Base-by-base conservation (phyloP, 2,329 filamentous ascomycete genomes). In the Fusarium falciforme region DNA sequence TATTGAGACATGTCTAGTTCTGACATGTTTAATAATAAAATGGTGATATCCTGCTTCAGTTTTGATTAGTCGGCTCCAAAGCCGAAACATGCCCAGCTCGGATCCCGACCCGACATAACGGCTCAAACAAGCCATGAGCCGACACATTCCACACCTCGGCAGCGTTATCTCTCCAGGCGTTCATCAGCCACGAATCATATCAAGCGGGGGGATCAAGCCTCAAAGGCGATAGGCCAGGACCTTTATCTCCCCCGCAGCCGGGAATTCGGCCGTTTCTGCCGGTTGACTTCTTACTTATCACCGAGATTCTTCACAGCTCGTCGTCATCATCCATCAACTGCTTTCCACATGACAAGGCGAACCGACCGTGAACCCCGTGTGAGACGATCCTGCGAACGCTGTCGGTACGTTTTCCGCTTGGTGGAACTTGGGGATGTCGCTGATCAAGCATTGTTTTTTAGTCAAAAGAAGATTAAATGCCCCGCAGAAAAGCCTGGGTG, bases 381-480 rank as follows among this genome's bases (percentile, higher is more conserved):
- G 35, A 73, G 75, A 59, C 75, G 75, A 27, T 77, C 75, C 2
- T 77, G 75, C 8, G 75, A 77, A 55, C 75, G 75, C 8, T 77
- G 75, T 44, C 71, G 75, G 75, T 77, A 52, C 16, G 75, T 25
- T 10, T 20, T 25, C 20, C n/a, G 16, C 42, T 31, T 22, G 17
- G n/a, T 14, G 6, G 27, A 61, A 25, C 17, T 5, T 52, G 1
- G 16, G 3, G 7, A 20, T 9, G 2, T 16, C 12, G 17, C 44
- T 64, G 4, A 71, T 17, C 16, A 4, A 6, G 7, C 8, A 6
- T 11, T 27, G 17, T 6, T 2, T 2, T 27, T 1, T 35, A 75
- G 76, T 3, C 66, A 77, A 17, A 78, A 78, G 44, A 78, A 78
- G 60, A 76, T 76, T 1, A 78, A 78, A 55, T 78, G 76, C 12